Base-by-base conservation (phyloP, 2,329 filamentous ascomycete species). In the Fusarium redolens region DNA sequence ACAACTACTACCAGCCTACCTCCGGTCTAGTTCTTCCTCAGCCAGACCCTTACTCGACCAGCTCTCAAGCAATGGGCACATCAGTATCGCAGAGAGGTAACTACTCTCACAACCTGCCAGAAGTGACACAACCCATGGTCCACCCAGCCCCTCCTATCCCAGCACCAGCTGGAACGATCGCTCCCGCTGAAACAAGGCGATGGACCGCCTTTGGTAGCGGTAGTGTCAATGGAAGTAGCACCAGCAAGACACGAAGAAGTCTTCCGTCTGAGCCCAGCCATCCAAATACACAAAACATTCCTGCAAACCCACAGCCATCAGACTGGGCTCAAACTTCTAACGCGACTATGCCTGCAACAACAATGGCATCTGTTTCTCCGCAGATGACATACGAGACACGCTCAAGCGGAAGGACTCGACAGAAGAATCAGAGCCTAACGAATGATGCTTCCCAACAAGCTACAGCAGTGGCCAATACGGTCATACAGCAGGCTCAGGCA, bases 1-100 rank as follows among this genome's bases (percentile, higher is more conserved):
- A 68, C 10, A 72, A 78, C 30, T 79, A 81, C 64, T 81, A 80
- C 37, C 78, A 78, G 40, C 67, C 78, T n/a, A 61, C 72, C 14
- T 73, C 79, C 13, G 76, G 69, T 22, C 52, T 79, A 20, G 58
- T 69, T 17, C 68, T 80, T 22, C 69, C 79, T 13, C 78, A 79
- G n/a, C 63, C 72, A 30, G 74, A 77, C 25, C 30, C 68, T 30
- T 61, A 71, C 18, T 69, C 69, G 13, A 61, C 52, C 8, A 60
- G 66, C 25, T 77, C 77, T 51, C 65, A 63, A 33, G 44, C 58
- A 13, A 57, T 64, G 38, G 45, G 58, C 44, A 50, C 65, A 28
- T 57, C 75, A 14, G 37, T 76, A 38, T 68, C 77, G 5, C 69
- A 73, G 22, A 74, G 37, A 52, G 61, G 69, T 20, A 65, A 55